Evolutionary conservation across 2,329 filamentous ascomycete genomes (phyloP), one percentile per base, ranked within the genome.

Genomic region (Penicillium sp.): DNA sequence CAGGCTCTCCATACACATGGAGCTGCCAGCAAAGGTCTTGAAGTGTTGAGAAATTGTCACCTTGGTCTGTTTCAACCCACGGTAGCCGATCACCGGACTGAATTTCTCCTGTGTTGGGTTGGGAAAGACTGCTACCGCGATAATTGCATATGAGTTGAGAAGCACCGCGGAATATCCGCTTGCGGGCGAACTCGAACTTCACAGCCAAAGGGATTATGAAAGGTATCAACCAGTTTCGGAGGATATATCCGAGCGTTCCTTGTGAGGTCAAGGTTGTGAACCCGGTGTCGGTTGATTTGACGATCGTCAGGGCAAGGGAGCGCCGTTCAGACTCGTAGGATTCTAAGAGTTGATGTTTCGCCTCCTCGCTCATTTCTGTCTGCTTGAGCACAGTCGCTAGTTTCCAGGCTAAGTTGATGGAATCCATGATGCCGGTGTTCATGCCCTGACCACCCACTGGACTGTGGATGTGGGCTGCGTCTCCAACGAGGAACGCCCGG

Each of bases 401-500:
- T 59, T 84, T 84, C 81, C 81, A 84, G 21, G 77, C 78, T 0
- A 84, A 69, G 52, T 84, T 83, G 29, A 79, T 71, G 0, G 79
- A 77, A 52, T 84, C 81, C 22, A 80, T 77, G 18, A 84, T 74
- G 0, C 81, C 81, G 0, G 80, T 80, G 61, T 85, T 84, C 79
- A 85, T 81, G 1, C 83, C 83, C 61, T 83, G 82, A 0, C 80
- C 83, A 2, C 81, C 83, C 0, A 78, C 77, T 0, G 81, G 81
- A 36, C 74, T 81, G 55, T 84, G 81, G 11, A 81, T 81, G 55
- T 85, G 82, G 1, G 80, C 81, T 5, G 82, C 81, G 52, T 86
- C 83, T 13, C 83, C 82, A 1, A 79, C 81, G 0, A 86, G 68
- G 42, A 85, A 79, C 3, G 82, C 71, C 3, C 81, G 75, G 2